A percentile compares a stretch with the other conserved stretches of the same genome.
Evolutionary conservation across 345 rosid species (phyloP).

Genomic region (Cardamine occulta): DNA sequence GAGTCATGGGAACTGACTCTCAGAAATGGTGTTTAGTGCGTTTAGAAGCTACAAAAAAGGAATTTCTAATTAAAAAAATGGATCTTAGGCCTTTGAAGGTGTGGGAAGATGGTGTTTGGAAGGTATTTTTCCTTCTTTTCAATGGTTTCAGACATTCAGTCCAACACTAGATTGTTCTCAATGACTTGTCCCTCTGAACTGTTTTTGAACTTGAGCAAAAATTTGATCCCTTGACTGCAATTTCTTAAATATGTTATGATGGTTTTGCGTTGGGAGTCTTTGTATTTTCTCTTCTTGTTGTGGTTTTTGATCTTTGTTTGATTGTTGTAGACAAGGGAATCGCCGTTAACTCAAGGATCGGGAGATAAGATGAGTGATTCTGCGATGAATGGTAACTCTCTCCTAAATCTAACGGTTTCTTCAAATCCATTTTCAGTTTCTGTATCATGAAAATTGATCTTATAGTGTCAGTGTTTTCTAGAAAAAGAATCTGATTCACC

Average conservation of each 20-base stretch:
- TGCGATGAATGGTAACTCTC: too few species aligned
- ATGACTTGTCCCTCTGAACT: too few species aligned
- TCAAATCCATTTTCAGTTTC: too few species aligned
- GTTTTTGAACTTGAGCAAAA: too few species aligned
- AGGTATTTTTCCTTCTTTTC: neutral
- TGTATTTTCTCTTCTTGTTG: neutral
- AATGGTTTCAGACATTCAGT: neutral
- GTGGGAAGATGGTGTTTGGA: slow-evolving; percentile 38
- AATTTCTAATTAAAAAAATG: slow-evolving; percentile 40
- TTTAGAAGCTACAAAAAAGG: slow-evolving; percentile 52
- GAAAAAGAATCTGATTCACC: too few species aligned
- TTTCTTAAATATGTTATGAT: neutral
- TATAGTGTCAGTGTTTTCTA: too few species aligned
- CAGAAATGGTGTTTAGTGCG: slow-evolving; percentile 49
- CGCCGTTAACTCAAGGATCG: slow-evolving; percentile 32
- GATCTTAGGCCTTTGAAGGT: slow-evolving; percentile 62
- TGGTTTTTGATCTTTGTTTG: neutral
- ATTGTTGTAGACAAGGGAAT: slow-evolving; percentile 47
- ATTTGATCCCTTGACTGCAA: too few species aligned
- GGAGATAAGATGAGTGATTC: slow-evolving; percentile 10
- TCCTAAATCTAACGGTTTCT: too few species aligned
- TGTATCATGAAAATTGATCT: too few species aligned
- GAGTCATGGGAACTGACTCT: slow-evolving; percentile 32
- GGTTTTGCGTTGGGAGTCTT: neutral
- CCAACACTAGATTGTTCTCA: too few species aligned